phyloP scores from a whole-genome alignment of 805 yeast species.

The Pichia insulana region DNA sequence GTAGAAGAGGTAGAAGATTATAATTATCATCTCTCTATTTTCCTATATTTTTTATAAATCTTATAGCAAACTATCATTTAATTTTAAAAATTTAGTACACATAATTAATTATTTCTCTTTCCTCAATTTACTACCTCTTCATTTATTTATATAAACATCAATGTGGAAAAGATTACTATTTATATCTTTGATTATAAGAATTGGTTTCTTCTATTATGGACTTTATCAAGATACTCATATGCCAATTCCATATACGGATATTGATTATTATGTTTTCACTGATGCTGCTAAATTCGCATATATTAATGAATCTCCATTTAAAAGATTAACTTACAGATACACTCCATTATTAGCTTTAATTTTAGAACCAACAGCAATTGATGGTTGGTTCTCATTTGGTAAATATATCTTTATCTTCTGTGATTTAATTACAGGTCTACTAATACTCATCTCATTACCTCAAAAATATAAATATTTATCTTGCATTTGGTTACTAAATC shows the following conservation, averaged over 20 bases:
- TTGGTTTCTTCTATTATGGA: constrained; percentile 68
- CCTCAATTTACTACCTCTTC: not conserved
- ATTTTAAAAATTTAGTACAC: not conserved
- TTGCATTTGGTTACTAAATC: constrained; percentile 76
- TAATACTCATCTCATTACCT: constrained; percentile 32
- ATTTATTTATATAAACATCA: not conserved
- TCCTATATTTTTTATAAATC: constrained; percentile 1
- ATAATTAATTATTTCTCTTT: not conserved
- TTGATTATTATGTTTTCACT: constrained; percentile 87
- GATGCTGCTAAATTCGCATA: constrained; percentile 78
- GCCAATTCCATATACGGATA: constrained; percentile 84
- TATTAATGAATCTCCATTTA: constrained; percentile 57
- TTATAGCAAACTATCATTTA: constrained; percentile 3
- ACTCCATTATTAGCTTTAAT: constrained; percentile 88
- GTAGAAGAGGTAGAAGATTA: constrained; percentile 99
- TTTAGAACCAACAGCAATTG: constrained; percentile 52
- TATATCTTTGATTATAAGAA: constrained; percentile 31
- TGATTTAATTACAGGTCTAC: constrained; percentile 72
- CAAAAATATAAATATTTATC: constrained; percentile 11
- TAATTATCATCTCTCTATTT: constrained; percentile 16
- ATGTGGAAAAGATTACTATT: constrained; percentile 10
- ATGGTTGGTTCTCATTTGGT: constrained; percentile 55
- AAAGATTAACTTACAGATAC: constrained; percentile 83
- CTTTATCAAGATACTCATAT: constrained; percentile 75
- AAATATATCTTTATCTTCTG: constrained; percentile 68